Evolutionary conservation across 306 rosid genomes (phyloP), one percentile per base, ranked within the genome.

Genomic region (Corylus heterophylla): DNA sequence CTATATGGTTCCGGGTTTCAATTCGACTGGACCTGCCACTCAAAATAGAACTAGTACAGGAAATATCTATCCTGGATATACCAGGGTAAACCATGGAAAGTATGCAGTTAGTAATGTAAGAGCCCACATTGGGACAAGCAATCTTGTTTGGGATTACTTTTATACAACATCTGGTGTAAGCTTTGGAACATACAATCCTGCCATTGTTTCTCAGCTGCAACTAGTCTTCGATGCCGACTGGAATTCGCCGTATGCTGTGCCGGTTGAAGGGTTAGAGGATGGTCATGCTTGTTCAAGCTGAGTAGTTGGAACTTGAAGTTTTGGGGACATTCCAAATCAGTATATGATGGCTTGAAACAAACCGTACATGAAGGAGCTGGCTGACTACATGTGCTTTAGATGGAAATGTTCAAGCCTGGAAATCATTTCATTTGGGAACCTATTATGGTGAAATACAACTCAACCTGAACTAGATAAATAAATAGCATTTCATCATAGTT

Each of bases 81-180:
- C 86, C 9, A 85, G 97, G 81, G 98, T 94, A 27, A 91, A 94
- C 78, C 98, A 94, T 74, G 98, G 97, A 47, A 95, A 95, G 81
- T 95, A 89, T 83, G 97, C 92, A 54, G 94, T 90, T 35, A 92
- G 96, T 17, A 84, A 92, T 67, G 86, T 80, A 42, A 86, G 97
- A 74, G 98, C 98, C 4, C 92, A 95, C 69, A 85, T 95, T 74
- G 94, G 97, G 20, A 95, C 97, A 14, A 95, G 98, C 86, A 95
- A 92, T 84, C 97, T 95, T 76, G 59, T 87, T 20, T 92, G 98
- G 98, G 98, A 95, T 84, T 95, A 95, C 84, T 94, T 92, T 74
- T 92, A 91, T 55, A 83, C 89, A 20, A 95, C 97, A 67, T 85
- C 94, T 29, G 98, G 98, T 20, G 90, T 95, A 76, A 92, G 98